A percentile compares a stretch with the other conserved stretches of the same genome.
Conservation (phyloP, 768 basidiomycete species). For the Naematelia aurantialba region DNA sequence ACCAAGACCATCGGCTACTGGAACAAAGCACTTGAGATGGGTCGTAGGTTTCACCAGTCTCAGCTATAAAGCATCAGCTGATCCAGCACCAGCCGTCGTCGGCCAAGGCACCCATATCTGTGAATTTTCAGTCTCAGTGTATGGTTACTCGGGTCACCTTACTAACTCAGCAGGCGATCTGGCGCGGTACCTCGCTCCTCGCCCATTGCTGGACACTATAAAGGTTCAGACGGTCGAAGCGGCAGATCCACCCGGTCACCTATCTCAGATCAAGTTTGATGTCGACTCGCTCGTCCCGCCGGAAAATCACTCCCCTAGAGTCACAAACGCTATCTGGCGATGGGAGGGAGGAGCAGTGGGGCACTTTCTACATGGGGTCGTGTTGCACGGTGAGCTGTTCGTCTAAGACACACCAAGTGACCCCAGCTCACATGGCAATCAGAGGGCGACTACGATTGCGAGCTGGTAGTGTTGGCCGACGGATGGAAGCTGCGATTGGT, state of each 20-base stretch:
- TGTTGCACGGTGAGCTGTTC: conserved; percentile 64
- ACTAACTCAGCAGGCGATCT: conserved; percentile 54
- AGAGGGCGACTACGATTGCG: conserved; percentile 77
- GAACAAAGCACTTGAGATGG: conserved; percentile 20
- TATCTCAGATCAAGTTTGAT: conserved; percentile 75
- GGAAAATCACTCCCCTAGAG: conserved; percentile 85
- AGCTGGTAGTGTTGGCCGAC: conserved; percentile 86
- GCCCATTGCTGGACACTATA: conserved; percentile 64
- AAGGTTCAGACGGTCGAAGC: conserved; percentile 77
- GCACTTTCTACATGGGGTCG: conserved; percentile 76
- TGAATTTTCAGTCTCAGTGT: background rate
- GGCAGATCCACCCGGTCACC: conserved; percentile 76
- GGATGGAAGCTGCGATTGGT: conserved; percentile 54
- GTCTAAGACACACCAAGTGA: background rate
- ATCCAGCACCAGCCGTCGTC: conserved; percentile 30
- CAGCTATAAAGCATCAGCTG: background rate
- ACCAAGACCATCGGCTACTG: conserved; percentile 18
- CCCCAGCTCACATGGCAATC: background rate
- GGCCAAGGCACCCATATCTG: conserved; percentile 78
- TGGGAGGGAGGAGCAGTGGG: conserved; percentile 91
- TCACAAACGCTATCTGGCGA: conserved; percentile 91
- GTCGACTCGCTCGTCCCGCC: conserved; percentile 71
- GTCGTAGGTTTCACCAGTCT: conserved; percentile 18
- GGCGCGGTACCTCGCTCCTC: conserved; percentile 90
- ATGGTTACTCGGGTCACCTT: background rate